Evolutionary conservation across 2,329 filamentous ascomycete genomes (phyloP), one percentile per base, ranked within the genome.

Genomic region (Trichoderma atrobrunneum): DNA sequence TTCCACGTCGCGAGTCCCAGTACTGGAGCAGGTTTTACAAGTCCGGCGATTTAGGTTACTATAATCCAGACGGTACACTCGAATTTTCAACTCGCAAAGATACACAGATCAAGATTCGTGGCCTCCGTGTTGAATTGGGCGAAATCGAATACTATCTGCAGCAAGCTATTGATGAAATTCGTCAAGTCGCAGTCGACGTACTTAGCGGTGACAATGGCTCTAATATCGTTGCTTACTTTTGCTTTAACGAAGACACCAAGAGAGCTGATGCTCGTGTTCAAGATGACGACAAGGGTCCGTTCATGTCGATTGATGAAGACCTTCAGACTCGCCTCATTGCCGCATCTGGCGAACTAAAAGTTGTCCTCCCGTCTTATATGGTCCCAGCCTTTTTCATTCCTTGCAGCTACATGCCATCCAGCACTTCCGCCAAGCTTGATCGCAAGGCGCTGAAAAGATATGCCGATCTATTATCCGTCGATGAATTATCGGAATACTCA

Each of bases 101-200:
- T 63, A 72, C 70, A 4, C 70, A 72, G n/a, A 48, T 72, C 1
- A 72, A 72, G 28, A 72, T 72, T 34, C 70, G 70, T 5, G 70
- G 70, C 3, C 70, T 69, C 5, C 54, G 70, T 32, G 70, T 72
- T 51, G 70, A 72, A 34, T 26, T 72, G 14, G 36, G 70, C 10
- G 70, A 72, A 62, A 63, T 72, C 24, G 70, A 72, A 6, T 56
- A 72, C 11, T 11, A 72, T 43, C 28, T 72, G 3, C 62, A 68
- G 51, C 34, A 60, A 24, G 34, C 54, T 54, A 63, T 72, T n/a
- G 51, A 66, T 36, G 21, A 51, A 16, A 24, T 60, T 5, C 51
- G 36, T 3, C 70, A 72, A 24, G 63, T 68, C 12, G 62, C 30
- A 0, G 70, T 72, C 10, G 70, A 72, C 3, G 51, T 72, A 5